Conservation (phyloP, 1,139 yeast genomes). For the Candida buenavistaensis region DNA sequence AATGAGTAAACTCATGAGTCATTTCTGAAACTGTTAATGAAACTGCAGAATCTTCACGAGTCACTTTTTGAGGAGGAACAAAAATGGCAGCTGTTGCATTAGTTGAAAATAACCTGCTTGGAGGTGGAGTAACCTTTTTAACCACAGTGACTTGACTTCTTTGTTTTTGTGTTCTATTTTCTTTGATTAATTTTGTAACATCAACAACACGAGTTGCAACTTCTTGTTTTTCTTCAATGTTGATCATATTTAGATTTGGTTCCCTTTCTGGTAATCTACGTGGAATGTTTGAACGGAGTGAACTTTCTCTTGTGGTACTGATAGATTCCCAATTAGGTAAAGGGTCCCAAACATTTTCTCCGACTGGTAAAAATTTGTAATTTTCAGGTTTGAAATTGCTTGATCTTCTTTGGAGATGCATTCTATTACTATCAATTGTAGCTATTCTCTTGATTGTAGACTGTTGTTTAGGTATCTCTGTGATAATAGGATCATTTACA, state of each 20-base stretch:
- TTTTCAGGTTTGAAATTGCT: slow-evolving; percentile 2
- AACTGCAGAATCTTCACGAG: slow-evolving; percentile 22
- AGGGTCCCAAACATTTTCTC: slow-evolving; percentile 1
- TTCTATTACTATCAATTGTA: slow-evolving; percentile 10
- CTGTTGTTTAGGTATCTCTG: background rate
- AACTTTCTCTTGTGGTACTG: slow-evolving; percentile 13
- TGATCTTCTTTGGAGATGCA: slow-evolving; percentile 3
- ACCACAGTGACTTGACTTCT: background rate
- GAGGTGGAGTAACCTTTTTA: too few relatives aligned
- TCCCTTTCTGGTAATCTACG: background rate
- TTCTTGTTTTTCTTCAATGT: background rate
- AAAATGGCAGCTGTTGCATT: background rate
- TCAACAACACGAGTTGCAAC: slow-evolving; percentile 4
- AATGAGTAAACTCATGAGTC: slow-evolving; percentile 31
- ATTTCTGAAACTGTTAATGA: slow-evolving; percentile 34
- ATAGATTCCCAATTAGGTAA: slow-evolving; percentile 36
- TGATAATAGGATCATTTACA: background rate
- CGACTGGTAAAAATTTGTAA: slow-evolving; percentile 3
- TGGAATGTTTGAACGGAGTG: slow-evolving; percentile 3
- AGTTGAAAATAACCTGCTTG: too few relatives aligned
- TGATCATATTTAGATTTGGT: background rate
- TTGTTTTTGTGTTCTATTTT: background rate
- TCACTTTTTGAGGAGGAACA: slow-evolving; percentile 1
- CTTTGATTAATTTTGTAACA: background rate
- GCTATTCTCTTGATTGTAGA: slow-evolving; percentile 9